These are phyloP conservation scores for Linnemannia elongata DNA, from an alignment of 192 early-diverging fungal species.

Conservation along the genomic window DNA sequence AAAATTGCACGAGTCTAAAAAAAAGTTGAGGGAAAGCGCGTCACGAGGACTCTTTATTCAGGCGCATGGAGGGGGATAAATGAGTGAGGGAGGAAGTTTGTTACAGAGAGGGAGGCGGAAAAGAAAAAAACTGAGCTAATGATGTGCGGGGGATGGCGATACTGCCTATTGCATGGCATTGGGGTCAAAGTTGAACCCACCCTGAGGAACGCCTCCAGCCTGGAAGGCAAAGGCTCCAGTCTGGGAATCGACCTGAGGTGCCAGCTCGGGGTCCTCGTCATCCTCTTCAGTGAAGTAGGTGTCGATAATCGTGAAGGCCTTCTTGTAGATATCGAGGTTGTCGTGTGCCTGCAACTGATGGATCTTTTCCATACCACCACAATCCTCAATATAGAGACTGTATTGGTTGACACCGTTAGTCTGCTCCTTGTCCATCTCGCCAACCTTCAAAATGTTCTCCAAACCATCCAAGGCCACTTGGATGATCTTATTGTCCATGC, in stretches of 20 bases:
- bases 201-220: constrained; percentile 75
- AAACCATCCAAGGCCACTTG: constrained; percentile 97
- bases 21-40: constrained; percentile 5
- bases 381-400: constrained; percentile 92
- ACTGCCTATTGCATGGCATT: constrained; percentile 40
- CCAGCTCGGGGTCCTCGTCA: constrained; percentile 79
- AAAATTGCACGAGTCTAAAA: not conserved
- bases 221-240: constrained; percentile 88
- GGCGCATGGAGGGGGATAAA: not conserved
- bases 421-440: constrained; percentile 84
- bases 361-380: constrained; percentile 96
- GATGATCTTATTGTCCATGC: constrained; percentile 96
- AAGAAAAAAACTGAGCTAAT: not conserved
- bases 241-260: constrained; percentile 78
- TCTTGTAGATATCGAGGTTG: constrained; percentile 96
- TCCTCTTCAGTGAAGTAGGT: constrained; percentile 95
- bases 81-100: not conserved
- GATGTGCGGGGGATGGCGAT: not conserved
- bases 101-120: constrained; percentile 1
- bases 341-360: constrained; percentile 95
- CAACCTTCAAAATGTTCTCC: constrained; percentile 98
- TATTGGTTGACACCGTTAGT: constrained; percentile 84
- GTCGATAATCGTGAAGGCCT: constrained; percentile 96
- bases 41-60: constrained; percentile 3
- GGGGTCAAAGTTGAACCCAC: constrained; percentile 85